These are phyloP conservation scores for Trichoderma afroharzianum DNA, from an alignment of 2,329 filamentous ascomycete species.

Conservation along the genomic window DNA sequence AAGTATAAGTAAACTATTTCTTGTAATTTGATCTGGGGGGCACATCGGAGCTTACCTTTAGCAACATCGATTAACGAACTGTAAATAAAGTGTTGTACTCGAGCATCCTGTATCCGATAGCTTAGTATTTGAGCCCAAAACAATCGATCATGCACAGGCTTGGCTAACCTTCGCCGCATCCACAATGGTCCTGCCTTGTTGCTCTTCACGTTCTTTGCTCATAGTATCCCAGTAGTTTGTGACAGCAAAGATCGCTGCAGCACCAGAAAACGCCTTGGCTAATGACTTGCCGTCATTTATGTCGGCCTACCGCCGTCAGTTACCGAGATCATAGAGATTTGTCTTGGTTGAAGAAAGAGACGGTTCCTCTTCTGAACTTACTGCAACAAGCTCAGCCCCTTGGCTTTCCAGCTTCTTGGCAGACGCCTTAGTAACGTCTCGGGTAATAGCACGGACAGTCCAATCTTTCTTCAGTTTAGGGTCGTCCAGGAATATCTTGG, in stretches of 20 bases:
- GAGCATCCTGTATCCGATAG: no score
- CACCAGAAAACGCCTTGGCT: neutral
- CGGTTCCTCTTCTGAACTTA: neutral
- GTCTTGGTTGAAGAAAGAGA: neutral
- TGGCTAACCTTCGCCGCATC: neutral
- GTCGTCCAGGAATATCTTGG: neutral
- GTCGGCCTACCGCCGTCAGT: neutral
- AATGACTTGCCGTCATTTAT: neutral
- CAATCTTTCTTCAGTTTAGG: neutral
- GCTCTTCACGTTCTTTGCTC: neutral
- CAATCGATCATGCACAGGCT: neutral
- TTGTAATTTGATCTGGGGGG: no score
- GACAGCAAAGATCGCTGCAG: neutral
- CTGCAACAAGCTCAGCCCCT: neutral
- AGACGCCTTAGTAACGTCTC: neutral
- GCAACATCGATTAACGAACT: no score
- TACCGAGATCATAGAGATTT: no score
- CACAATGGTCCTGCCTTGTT: neutral
- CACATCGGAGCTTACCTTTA: no score
- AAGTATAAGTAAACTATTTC: no score
- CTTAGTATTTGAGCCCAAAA: no score
- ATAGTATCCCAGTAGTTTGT: neutral
- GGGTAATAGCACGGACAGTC: neutral
- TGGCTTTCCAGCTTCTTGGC: neutral
- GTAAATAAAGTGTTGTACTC: no score